phyloP scores from a whole-genome alignment of 441 rosid species.

The Populus tomentosa region DNA sequence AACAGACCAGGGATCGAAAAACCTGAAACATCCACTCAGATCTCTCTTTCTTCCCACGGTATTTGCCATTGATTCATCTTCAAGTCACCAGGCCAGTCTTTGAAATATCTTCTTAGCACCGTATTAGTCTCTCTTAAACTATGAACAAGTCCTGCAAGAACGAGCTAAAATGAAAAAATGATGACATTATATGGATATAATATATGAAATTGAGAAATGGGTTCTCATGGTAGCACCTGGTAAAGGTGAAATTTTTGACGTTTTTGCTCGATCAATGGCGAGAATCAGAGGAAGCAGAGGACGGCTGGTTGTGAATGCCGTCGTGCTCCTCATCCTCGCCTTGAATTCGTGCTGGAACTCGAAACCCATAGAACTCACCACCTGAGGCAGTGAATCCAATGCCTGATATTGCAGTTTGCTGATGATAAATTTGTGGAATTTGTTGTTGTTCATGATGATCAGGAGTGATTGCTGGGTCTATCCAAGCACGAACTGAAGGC shows the following conservation, averaged over 20 bases:
- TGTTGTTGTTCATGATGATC: slow-evolving; percentile 29
- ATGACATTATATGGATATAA: neutral
- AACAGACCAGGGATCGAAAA: slow-evolving; percentile 45
- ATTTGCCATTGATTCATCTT: slow-evolving; percentile 42
- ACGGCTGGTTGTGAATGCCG: slow-evolving; percentile 65
- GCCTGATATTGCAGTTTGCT: slow-evolving; percentile 40
- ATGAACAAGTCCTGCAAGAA: slow-evolving; percentile 24
- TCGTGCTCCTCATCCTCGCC: slow-evolving; percentile 81
- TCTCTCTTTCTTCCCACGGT: slow-evolving; percentile 33
- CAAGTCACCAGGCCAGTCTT: slow-evolving; percentile 35
- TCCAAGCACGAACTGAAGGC: slow-evolving; percentile 88
- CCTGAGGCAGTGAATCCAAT: slow-evolving; percentile 43
- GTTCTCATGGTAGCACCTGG: slow-evolving; percentile 35
- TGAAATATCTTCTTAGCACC: slow-evolving; percentile 19
- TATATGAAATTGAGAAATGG: slow-evolving; percentile 7
- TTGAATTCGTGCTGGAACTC: slow-evolving; percentile 87
- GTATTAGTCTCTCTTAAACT: slow-evolving; percentile 14
- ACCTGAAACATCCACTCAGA: slow-evolving; percentile 49
- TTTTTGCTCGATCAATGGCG: slow-evolving; percentile 51
- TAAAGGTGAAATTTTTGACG: slow-evolving; percentile 22
- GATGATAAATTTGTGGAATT: slow-evolving; percentile 40
- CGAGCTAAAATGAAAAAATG: neutral
- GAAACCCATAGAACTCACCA: slow-evolving; percentile 73
- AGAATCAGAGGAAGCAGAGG: slow-evolving; percentile 84
- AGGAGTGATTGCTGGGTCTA: slow-evolving; percentile 40